phyloP scores from a whole-genome alignment of 2,329 filamentous ascomycete species.

The Herpotrichia juniperi region DNA sequence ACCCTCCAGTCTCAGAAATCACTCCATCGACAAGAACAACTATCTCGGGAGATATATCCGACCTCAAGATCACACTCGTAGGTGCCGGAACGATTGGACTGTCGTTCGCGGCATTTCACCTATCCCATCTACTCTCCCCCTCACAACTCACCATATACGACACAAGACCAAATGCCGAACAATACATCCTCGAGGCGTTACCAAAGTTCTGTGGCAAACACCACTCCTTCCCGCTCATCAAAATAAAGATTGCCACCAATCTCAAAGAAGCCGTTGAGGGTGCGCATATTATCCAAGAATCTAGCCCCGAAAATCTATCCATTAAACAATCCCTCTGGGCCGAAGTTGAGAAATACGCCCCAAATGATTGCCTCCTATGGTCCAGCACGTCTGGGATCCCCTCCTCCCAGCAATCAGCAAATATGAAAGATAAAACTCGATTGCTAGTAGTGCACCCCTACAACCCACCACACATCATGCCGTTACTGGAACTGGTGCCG shows the following conservation, averaged over 20 bases:
- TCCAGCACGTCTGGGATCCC: constrained; percentile 64
- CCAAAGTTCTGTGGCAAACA: constrained; percentile 49
- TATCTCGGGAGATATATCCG: constrained; percentile 11
- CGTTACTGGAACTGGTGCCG: constrained; percentile 64
- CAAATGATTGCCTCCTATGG: constrained; percentile 58
- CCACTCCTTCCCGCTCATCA: constrained; percentile 21
- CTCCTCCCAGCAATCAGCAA: constrained; percentile 54
- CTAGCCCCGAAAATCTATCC: constrained; percentile 59
- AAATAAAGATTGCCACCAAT: constrained; percentile 41
- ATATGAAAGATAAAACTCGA: constrained; percentile 49
- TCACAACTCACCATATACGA: constrained; percentile 57
- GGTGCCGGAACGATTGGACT: constrained; percentile 60
- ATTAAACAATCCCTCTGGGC: constrained; percentile 62
- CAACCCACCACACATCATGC: constrained; percentile 68
- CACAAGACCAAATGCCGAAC: constrained; percentile 53
- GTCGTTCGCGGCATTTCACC: constrained; percentile 61
- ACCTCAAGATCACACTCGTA: constrained; percentile 47
- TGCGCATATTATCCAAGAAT: constrained; percentile 64
- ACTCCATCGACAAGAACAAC: not conserved
- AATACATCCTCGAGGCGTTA: constrained; percentile 52
- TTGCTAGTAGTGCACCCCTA: constrained; percentile 66
- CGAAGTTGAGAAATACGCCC: constrained; percentile 55
- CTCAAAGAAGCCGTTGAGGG: constrained; percentile 51
- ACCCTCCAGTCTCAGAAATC: not conserved
- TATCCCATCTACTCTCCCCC: constrained; percentile 49